A percentile compares a stretch with the other conserved stretches of the same genome.
Evolutionary conservation across 1,139 yeast species (phyloP).

Genomic region (Nematodospora anomalae): DNA sequence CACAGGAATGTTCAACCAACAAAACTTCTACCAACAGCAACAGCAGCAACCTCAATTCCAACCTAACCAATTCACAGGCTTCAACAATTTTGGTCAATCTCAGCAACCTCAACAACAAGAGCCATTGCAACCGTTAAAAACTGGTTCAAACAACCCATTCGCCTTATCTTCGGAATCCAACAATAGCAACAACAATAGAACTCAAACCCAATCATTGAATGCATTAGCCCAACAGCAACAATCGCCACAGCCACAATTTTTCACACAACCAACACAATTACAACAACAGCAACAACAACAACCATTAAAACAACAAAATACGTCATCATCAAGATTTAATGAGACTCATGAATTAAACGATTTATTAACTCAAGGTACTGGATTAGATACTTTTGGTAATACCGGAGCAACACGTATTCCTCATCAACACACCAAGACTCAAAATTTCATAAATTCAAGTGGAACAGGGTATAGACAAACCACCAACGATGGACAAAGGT

Average conservation of each 20-base stretch:
- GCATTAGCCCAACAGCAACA: slow-evolving; percentile 23
- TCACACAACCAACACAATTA: slow-evolving; percentile 28
- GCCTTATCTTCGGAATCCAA: slow-evolving; percentile 46
- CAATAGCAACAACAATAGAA: slow-evolving; percentile 17
- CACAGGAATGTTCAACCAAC: slow-evolving; percentile 46
- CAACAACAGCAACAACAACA: slow-evolving; percentile 28
- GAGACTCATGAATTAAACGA: slow-evolving; percentile 74
- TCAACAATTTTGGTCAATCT: slow-evolving; percentile 31
- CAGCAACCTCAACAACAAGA: slow-evolving; percentile 43
- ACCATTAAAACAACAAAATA: slow-evolving; percentile 20
- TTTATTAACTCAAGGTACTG: slow-evolving; percentile 83
- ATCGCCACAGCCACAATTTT: slow-evolving; percentile 24
- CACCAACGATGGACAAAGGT: slow-evolving; percentile 33
- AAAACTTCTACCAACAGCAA: slow-evolving; percentile 27
- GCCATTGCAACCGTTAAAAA: slow-evolving; percentile 57
- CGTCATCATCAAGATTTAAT: slow-evolving; percentile 43
- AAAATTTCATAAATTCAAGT: slow-evolving; percentile 77
- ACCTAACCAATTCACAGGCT: slow-evolving; percentile 36
- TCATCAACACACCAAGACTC: slow-evolving; percentile 86
- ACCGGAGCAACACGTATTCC: slow-evolving; percentile 88
- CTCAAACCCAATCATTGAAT: slow-evolving; percentile 24
- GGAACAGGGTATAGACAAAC: slow-evolving; percentile 78
- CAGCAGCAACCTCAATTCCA: slow-evolving; percentile 35
- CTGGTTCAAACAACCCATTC: slow-evolving; percentile 92
- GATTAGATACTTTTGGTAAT: slow-evolving; percentile 94